Base-by-base conservation (phyloP, 2,329 filamentous ascomycete species). In the Hirsutella rhossiliensis region DNA sequence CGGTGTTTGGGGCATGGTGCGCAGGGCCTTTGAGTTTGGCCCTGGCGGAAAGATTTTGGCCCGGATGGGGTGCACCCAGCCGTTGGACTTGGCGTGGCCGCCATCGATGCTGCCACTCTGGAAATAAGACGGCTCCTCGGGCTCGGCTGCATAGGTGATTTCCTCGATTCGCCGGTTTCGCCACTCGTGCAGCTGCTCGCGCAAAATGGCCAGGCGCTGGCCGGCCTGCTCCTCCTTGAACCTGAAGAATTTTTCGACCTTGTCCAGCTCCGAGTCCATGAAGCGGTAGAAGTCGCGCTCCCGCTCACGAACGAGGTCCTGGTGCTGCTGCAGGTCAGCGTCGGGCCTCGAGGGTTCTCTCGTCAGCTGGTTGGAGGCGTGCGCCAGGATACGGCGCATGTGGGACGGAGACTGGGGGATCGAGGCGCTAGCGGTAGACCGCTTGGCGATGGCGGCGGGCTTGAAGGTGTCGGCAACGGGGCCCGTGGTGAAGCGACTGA, bases 181-280 rank as follows among this genome's bases (percentile, higher is more conserved):
- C 87, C 97, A 95, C 54, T 94, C 84, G 57, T 94, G 89, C 29
- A 98, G 72, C 60, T 98, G 92, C 42, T 88, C 79, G 37, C 85
- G 78, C 40, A 98, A 69, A 4, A 83, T 61, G 1, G 69, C 66
- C 20, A 96, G 67, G 2, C 89, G 78, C 44, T 81, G 68, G 0
- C 79, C 83, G 0, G 90, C 87, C 58, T 96, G 87, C 27, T 85
- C 75, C 58, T 98, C 92, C 58, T 96, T 96, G 52, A 78, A 67
- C 53, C 78, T 80, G 67, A 97, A 97, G 57, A 98, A 98, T 0
- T 70, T 65, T 58, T 98, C 89, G 11, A 98, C 87, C 64, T 97
- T 98, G n/a, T 81, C 73, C 13, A 98, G 69, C 63, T 98, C 84
- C 11, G 68, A 68, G 53, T 96, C 87, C 43, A 98, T 68, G 56